Base-by-base conservation (phyloP, 257 asterid genomes). In the Verbascum thapsus region DNA sequence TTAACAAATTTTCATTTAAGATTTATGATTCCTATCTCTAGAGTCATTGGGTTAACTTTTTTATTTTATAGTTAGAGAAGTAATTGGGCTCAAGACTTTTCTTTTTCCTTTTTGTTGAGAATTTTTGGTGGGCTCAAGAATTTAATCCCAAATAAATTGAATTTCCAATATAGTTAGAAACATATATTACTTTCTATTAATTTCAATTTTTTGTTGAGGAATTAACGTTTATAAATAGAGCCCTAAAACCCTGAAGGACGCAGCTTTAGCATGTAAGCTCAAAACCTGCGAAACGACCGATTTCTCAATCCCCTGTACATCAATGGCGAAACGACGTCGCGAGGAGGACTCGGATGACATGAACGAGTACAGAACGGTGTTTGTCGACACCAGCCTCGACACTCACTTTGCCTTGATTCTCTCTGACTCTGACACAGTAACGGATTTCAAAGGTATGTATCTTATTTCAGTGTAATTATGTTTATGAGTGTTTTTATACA, bases 311-410 rank as follows among this genome's bases (percentile, higher is more conserved):
- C 42, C 19, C 70, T 54, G 38, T 15, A 58, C 35, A 38, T 48
- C 74, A 47, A 87, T 83, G 97, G 68, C 45, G 61, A 81, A 77
- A 66, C 83, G 88, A 10, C 80, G 77, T 5, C 88, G 90, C 7
- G 69, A 64, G 41, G 18, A 19, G 38, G 86, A 43, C 42, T 45
- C 76, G 51, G 71, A 53, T 48, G 77, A 30, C 38, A 39, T n/a
- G 54, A 7, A 23, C 67, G 74, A 51, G 18, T 42, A 55, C 75
- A 49, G 44, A 30, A 51, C 82, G 0, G 76, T 80, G 47, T 85
- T 77, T 81, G 58, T 91, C 7, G 90, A 83, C 40, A 91, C 96
- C 72, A 84, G 72, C 72, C 79, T 91, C 57, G 84, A 73, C 51
- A 88, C 98, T 13, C 86, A 71, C 77, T 61, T 85, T 41, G 85